Evolutionary conservation across 192 early-diverging fungal species (phyloP).

Genomic region (Kickxella alabastrina): DNA sequence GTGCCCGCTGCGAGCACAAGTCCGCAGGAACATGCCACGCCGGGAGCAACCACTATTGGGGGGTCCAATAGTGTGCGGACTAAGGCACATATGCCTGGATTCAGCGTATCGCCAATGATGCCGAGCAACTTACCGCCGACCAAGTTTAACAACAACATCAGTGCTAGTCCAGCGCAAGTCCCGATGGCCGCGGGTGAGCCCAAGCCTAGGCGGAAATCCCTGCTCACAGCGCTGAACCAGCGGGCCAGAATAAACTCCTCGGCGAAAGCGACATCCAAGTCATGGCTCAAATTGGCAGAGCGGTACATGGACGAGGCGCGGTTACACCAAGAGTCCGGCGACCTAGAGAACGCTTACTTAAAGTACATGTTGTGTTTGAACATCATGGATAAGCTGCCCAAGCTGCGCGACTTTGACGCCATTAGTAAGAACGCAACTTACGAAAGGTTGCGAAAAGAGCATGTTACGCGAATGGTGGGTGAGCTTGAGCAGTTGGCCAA

Average conservation of each 20-base stretch:
- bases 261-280: slow-evolving; percentile 15
- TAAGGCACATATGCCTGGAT: no score
- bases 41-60: no score
- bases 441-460: slow-evolving; percentile 35
- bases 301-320: slow-evolving; percentile 29
- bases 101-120: no score
- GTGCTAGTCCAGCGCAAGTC: no score
- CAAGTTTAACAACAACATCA: no score
- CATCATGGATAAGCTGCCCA: slow-evolving; percentile 53
- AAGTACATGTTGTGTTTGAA: slow-evolving; percentile 44
- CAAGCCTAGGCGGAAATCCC: slow-evolving; percentile 13
- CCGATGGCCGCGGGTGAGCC: no score
- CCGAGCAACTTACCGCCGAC: no score
- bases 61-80: no score
- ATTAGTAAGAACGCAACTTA: slow-evolving; percentile 48
- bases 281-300: slow-evolving; percentile 29
- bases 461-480: slow-evolving; percentile 18
- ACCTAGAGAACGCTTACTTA: slow-evolving; percentile 43
- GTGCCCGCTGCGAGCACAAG: no score
- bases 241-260: slow-evolving; percentile 21
- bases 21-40: no score
- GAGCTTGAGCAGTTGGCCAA: slow-evolving; percentile 22
- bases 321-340: slow-evolving; percentile 5
- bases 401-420: slow-evolving; percentile 40
- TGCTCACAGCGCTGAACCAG: slow-evolving; percentile 24